Evolutionary conservation across 2,329 filamentous ascomycete species (phyloP).

Genomic region (Botrytis aclada): DNA sequence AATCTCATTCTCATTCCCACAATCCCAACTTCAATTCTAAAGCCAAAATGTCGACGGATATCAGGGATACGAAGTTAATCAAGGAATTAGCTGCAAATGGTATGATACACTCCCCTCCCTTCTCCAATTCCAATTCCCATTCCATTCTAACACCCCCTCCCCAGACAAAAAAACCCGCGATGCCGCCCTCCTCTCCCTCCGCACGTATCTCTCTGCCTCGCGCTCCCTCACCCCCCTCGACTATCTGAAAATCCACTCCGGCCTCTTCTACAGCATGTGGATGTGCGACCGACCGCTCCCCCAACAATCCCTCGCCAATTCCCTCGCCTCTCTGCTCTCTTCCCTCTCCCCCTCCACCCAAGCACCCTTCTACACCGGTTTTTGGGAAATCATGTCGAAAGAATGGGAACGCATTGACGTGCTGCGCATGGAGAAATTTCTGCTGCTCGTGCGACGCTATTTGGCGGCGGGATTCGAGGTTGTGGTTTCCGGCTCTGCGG

Average conservation of each 20-base stretch:
- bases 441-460: slow-evolving; percentile 77
- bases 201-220: slow-evolving; percentile 66
- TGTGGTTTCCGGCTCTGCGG: slow-evolving; percentile 30
- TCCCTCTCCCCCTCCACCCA: slow-evolving; percentile 50
- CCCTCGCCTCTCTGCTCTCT: slow-evolving; percentile 69
- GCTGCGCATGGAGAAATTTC: slow-evolving; percentile 85
- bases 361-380: slow-evolving; percentile 55
- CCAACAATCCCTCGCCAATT: slow-evolving; percentile 77
- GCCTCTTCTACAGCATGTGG: slow-evolving; percentile 89
- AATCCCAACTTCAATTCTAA: neutral
- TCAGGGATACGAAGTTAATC: slow-evolving; percentile 38
- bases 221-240: slow-evolving; percentile 64
- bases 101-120: slow-evolving; percentile 20
- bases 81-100: slow-evolving; percentile 40
- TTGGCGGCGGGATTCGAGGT: slow-evolving; percentile 65
- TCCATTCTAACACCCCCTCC: neutral
- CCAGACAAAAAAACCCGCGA: slow-evolving; percentile 76
- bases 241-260: slow-evolving; percentile 88
- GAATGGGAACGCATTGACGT: slow-evolving; percentile 72
- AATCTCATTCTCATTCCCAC: too few species aligned
- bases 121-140: neutral
- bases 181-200: slow-evolving; percentile 72
- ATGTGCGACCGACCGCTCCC: slow-evolving; percentile 88
- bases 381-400: slow-evolving; percentile 67
- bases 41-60: slow-evolving; percentile 31